Evolutionary conservation across 1,284 basidiomycete species (phyloP).

Genomic region (Ustilago shanxiensis): DNA sequence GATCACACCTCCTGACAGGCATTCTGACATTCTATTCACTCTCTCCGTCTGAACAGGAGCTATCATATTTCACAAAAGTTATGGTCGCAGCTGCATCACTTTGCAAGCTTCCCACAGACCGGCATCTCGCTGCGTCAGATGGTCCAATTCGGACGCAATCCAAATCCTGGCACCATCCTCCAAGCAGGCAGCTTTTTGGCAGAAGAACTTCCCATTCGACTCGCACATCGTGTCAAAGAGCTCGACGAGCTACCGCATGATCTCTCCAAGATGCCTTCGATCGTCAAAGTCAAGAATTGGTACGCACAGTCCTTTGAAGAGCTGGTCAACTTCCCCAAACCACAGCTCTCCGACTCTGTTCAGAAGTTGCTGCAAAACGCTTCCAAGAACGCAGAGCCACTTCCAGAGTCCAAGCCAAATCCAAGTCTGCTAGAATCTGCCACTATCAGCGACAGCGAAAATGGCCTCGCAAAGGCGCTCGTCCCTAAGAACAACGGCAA

Average conservation of each 20-base stretch:
- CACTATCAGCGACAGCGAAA: constrained; percentile 48
- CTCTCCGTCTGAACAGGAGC: constrained; percentile 29
- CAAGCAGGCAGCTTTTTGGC: constrained; percentile 66
- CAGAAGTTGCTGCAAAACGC: constrained; percentile 58
- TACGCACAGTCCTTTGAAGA: constrained; percentile 95
- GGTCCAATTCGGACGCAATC: constrained; percentile 69
- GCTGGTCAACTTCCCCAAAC: constrained; percentile 67
- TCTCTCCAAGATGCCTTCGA: constrained; percentile 90
- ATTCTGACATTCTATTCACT: neutral
- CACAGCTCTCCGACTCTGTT: constrained; percentile 61
- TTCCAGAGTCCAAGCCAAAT: constrained; percentile 63
- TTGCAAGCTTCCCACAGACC: constrained; percentile 68
- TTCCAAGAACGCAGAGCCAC: constrained; percentile 51
- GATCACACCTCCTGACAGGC: neutral
- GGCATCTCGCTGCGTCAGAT: constrained; percentile 70
- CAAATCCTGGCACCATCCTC: constrained; percentile 66
- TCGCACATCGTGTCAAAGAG: constrained; percentile 96
- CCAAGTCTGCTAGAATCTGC: constrained; percentile 61
- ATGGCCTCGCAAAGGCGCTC: constrained; percentile 33
- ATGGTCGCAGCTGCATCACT: constrained; percentile 67
- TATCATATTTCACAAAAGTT: constrained; percentile 65
- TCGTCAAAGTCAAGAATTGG: constrained; percentile 97
- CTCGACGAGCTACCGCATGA: constrained; percentile 94
- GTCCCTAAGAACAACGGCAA: constrained; percentile 32
- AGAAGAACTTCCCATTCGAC: constrained; percentile 90